A percentile compares a stretch with the other conserved stretches of the same genome.
These are phyloP conservation scores for Rhodotorula babjevae DNA, from an alignment of 768 basidiomycete species.

Conservation along the genomic window DNA sequence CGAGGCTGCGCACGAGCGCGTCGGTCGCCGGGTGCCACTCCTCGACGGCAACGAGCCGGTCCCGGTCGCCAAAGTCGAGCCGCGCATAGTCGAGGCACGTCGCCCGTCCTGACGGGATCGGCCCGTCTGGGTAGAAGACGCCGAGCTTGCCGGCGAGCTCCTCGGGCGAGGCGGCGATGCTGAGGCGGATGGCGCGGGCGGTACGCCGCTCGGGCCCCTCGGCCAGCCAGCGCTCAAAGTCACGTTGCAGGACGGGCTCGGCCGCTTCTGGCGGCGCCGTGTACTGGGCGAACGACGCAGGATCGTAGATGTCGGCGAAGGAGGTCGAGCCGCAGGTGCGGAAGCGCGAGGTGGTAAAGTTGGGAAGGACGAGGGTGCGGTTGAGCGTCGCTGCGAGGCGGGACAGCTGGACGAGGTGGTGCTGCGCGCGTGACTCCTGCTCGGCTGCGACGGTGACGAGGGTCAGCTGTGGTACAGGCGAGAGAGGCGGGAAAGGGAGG, in stretches of 20 bases:
- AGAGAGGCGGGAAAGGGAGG: no score
- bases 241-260: background rate
- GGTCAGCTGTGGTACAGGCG: no score
- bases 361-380: slow-evolving; percentile 29
- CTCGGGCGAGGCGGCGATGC: background rate
- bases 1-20: background rate
- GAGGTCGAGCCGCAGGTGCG: slow-evolving; percentile 2
- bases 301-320: slow-evolving; percentile 14
- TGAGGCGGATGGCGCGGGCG: background rate
- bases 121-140: no score
- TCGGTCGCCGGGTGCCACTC: rapidly evolving
- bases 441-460: background rate
- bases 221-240: slow-evolving; percentile 7
- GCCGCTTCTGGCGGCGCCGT: no score
- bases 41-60: background rate
- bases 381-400: slow-evolving; percentile 21
- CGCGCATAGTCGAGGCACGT: background rate
- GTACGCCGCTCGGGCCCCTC: no score
- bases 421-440: slow-evolving; percentile 22
- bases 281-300: background rate
- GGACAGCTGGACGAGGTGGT: slow-evolving; percentile 21
- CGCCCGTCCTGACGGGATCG: no score
- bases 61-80: background rate
- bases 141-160: background rate
- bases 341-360: background rate